Base-by-base conservation (phyloP, 163 green algal species). In the Picocystis sp. region DNA sequence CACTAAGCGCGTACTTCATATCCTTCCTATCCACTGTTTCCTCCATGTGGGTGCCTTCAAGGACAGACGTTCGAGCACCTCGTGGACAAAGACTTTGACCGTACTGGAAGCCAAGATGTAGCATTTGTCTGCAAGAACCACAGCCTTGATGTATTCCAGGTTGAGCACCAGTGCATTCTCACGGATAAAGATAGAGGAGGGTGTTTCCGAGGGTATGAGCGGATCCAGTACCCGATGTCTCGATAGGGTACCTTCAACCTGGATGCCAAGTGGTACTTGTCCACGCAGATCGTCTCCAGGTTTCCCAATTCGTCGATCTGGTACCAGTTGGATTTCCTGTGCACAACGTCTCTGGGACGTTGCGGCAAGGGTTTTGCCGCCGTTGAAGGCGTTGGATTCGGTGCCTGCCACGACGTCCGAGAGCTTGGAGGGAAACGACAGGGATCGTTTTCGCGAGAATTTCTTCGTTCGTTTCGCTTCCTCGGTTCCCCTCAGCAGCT, bases 81-180 rank as follows among this genome's bases (percentile, higher is more conserved):
- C 15, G 10, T 55, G 22, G 17, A 67, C 48, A 46, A 67, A 63
- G 25, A 45, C 12, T 9, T 17, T 38, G 21, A 63, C 61, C 33
- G n/a, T n/a, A n/a, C n/a, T n/a, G n/a, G n/a, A n/a, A n/a, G n/a
- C n/a, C n/a, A n/a, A n/a, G n/a, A n/a, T n/a, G n/a, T 22, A 12
- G 46, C 46, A 52, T 22, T 52, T 22, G 11, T 22, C 29, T 22
- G 11, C 11, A 22, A 12, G 1, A 21, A 1, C n/a, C 47, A 2
- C 48, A 63, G 50, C 57, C 53, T 92, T 89, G 55, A 94, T 81
- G 69, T 84, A 75, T 71, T 93, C 81, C 55, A 94, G 60, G 65
- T 83, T 89, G 34, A 92, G 69, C 17, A 94, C 78, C 9, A 94
- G 65, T 11, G 81, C 77, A 35, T 74, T 75, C 33, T 93, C 84